These are phyloP conservation scores for Eucalyptus dawsonii DNA, from an alignment of 345 rosid species.

Conservation along the genomic window DNA sequence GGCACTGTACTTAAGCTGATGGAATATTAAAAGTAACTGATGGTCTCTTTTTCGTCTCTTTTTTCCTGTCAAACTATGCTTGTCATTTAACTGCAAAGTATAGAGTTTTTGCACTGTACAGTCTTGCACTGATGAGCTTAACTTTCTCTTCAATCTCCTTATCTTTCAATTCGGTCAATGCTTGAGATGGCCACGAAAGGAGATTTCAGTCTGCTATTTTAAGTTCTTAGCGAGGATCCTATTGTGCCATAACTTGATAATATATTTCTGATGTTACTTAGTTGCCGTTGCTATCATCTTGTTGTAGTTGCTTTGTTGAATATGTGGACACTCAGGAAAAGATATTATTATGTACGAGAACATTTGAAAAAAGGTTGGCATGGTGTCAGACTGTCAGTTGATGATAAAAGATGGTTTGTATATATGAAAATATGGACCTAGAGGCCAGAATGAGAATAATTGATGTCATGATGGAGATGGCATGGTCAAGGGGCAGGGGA, in stretches of 20 bases:
- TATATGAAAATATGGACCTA: neutral
- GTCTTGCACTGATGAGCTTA: neutral
- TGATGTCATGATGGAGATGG: neutral
- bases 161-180: neutral
- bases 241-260: neutral
- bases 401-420: neutral
- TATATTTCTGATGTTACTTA: neutral
- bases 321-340: neutral
- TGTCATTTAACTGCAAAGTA: neutral
- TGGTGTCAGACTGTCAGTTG: neutral
- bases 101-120: neutral
- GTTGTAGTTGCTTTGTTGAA: neutral
- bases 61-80: neutral
- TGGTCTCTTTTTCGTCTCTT: neutral
- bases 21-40: neutral
- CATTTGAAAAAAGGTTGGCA: neutral
- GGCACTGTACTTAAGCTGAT: neutral
- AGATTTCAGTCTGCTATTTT: neutral
- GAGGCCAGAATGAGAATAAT: neutral
- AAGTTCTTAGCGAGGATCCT: neutral
- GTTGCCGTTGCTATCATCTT: neutral
- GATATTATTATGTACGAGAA: neutral
- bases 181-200: neutral
- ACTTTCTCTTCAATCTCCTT: neutral
- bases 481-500: neutral